Base-by-base conservation (phyloP, 257 asterid species). In the Ajuga chamaepitys region DNA sequence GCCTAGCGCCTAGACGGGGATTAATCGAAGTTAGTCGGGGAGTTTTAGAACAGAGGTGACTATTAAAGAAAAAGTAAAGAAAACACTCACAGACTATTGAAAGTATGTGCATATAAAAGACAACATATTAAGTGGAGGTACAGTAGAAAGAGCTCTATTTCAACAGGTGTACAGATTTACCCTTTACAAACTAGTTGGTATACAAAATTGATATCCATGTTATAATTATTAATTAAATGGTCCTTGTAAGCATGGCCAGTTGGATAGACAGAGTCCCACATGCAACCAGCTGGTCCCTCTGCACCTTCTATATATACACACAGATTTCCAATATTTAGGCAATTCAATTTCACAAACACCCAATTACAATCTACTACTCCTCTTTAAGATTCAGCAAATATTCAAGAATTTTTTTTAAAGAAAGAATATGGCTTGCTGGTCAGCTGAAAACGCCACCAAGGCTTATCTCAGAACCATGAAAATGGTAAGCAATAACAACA, bases 361-460 rank as follows among this genome's bases (percentile, higher is more conserved):
- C 7, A 14, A 24, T 52, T 38, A 60, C 22, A 60, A 44, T 37
- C 37, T n/a, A n/a, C n/a, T n/a, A n/a, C n/a, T 46, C 41, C 74
- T 72, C 72, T 61, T 30, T 48, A 13, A 52, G 7, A 34, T 42
- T 62, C 34, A 22, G 4, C 47, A 54, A 34, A 40, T 20, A 73
- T 26, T 17, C 7, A 6, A 32, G 9, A 1, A 17, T n/a, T n/a
- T n/a, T n/a, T n/a, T n/a, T n/a, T n/a, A 25, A 21, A 56, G 8
- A 52, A 25, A 14, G 12, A 59, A 34, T 0, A 87, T 83, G 97
- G 81, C 85, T 74, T 74, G 73, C 82, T 89, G 97, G 97, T 89
- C 97, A 64, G 95, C 97, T 66, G 95, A 89, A 82, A 89, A 89
- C 62, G 95, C 95, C 81, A 85, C 97, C 57, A 85, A 85, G 17